Evolutionary conservation across 225 moss, liverwort and hornwort species (phyloP), one percentile per base, ranked within the genome.

Genomic region (Straminergon stramineum): DNA sequence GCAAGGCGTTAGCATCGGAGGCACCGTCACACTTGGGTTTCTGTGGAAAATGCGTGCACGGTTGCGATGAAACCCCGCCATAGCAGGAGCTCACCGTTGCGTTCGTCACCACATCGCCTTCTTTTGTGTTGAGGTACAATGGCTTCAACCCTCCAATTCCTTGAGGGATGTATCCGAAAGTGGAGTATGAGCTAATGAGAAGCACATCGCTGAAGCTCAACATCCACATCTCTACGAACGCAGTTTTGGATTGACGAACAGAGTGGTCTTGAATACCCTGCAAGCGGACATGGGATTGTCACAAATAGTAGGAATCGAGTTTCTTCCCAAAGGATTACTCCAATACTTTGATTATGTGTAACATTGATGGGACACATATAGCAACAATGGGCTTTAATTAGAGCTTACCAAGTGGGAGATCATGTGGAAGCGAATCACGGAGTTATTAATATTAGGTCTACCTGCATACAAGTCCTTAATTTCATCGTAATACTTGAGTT

Each of bases 151-250:
- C 90, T n/a, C 93, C 91, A 11, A 91, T 90, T 77, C 96, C 96
- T 39, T 95, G 95, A 34, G 96, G 88, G 10, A 96, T 73, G 81
- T 96, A 96, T 17, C 95, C 96, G 80, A 96, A 96, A 6, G 96
- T 96, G 41, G 96, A 96, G 41, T 92, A 95, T 24, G 94, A 79
- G 58, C 95, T 95, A 65, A 92, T 92, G 57, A 87, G 92, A 41
- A 96, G 89, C 75, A 86, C 92, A 69, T 96, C 95, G 62, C 92
- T 94, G 82, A 94, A 95, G 81, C 96, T 96, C 65, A 96, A 70
- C 89, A 96, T 87, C 96, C 96, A 96, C 95, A 96, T 95, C 85
- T 96, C 96, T 27, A 95, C 91, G 67, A 96, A 92, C 37, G 96
- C 96, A 75, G 79, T 75, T 67, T 94, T 78, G 13, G 89, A 60